A percentile compares a stretch with the other conserved stretches of the same genome.
Conservation (phyloP, 345 rosid genomes). For the Eucalyptus shirleyi region DNA sequence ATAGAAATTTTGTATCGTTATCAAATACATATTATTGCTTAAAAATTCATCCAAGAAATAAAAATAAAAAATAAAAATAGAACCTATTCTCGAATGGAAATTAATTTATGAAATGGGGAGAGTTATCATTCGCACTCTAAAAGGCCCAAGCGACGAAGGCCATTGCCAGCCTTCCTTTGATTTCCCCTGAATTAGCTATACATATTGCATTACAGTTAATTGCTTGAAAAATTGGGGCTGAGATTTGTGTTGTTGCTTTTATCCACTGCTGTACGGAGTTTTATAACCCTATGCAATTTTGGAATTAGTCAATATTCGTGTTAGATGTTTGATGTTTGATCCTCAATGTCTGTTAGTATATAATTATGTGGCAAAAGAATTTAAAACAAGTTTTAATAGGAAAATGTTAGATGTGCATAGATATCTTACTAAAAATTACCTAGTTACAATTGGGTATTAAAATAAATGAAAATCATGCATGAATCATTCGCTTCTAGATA, state of each 20-base stretch:
- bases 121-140: too few species aligned
- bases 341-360: not conserved
- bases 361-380: not conserved
- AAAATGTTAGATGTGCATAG: not conserved
- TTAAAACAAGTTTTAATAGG: not conserved
- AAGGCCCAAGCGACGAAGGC: not conserved
- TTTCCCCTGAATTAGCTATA: not conserved
- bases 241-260: not conserved
- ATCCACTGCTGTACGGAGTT: not conserved
- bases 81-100: too few species aligned
- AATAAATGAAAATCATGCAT: not conserved
- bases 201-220: not conserved
- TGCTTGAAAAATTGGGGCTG: not conserved
- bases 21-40: too few species aligned
- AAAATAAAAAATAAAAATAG: too few species aligned
- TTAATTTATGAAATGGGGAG: too few species aligned
- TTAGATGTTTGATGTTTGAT: not conserved
- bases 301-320: not conserved
- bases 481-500: not conserved
- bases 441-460: not conserved
- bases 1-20: too few species aligned
- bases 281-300: not conserved
- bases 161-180: not conserved
- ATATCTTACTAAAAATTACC: not conserved
- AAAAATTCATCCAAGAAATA: accelerated